Conservation (phyloP, 352 stramenopile genomes). For the Pythium vanterpoolii region DNA sequence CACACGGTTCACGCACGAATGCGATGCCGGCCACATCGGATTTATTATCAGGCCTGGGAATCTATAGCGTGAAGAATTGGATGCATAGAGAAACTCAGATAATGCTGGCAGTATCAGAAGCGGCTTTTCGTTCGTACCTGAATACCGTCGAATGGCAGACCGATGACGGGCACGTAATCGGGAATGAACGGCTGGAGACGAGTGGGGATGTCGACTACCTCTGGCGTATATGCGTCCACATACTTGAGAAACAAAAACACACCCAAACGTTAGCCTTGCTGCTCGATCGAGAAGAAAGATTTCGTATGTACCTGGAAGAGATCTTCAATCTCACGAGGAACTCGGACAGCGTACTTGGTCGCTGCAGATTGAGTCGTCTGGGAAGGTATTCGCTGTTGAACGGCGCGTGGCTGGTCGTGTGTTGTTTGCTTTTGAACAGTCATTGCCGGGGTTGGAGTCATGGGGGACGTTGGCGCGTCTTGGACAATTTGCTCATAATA, state of each 20-base stretch:
- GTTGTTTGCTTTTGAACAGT: background rate
- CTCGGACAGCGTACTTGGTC: slow-evolving; percentile 29
- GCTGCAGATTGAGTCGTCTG: background rate
- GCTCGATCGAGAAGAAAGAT: background rate
- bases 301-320: slow-evolving; percentile 41
- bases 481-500: slow-evolving; percentile 42
- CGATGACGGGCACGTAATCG: slow-evolving; percentile 85
- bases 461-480: slow-evolving; percentile 6
- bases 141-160: slow-evolving; percentile 67
- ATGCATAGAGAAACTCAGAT: background rate
- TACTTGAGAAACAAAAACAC: slow-evolving; percentile 31
- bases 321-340: slow-evolving; percentile 53
- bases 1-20: slow-evolving; percentile 84
- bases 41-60: slow-evolving; percentile 85
- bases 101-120: background rate
- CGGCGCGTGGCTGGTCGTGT: background rate
- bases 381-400: background rate
- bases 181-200: slow-evolving; percentile 92
- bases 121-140: slow-evolving; percentile 28
- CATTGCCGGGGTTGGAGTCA: background rate
- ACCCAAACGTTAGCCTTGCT: background rate
- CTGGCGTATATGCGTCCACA: slow-evolving; percentile 83
- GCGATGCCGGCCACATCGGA: slow-evolving; percentile 73
- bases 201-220: slow-evolving; percentile 89
- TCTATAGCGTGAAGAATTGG: no score